Conservation (phyloP, 2,329 filamentous ascomycete genomes). For the Fusarium verrucosum region DNA sequence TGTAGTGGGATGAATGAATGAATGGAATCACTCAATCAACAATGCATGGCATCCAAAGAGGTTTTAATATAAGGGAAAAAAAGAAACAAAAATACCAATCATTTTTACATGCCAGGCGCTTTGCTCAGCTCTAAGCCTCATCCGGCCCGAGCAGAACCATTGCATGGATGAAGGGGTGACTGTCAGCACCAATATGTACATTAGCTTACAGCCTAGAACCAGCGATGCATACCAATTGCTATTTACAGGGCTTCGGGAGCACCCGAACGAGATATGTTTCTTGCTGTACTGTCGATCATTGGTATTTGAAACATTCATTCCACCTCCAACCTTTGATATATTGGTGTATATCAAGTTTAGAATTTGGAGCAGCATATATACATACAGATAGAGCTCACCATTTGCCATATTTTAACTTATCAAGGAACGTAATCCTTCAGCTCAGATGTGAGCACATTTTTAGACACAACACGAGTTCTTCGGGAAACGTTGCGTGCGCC, state of each 20-base stretch:
- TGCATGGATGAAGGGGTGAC: constrained; percentile 22
- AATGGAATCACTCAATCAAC: neutral
- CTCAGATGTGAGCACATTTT: neutral
- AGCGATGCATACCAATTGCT: constrained; percentile 5
- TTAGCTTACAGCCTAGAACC: constrained; percentile 23
- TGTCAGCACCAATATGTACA: constrained; percentile 26
- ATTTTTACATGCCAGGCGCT: constrained; percentile 18
- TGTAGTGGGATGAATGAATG: neutral
- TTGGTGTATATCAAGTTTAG: neutral
- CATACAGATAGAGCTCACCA: neutral
- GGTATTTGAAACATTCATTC: constrained; percentile 7
- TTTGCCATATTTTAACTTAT: neutral
- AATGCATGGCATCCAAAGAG: neutral
- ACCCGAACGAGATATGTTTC: constrained; percentile 15
- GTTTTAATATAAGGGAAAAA: constrained; percentile 9
- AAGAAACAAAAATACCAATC: neutral
- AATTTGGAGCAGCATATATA: neutral
- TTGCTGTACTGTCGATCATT: neutral
- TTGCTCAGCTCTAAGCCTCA: constrained; percentile 28
- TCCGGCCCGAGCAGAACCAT: constrained; percentile 25
- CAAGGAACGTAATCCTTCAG: constrained; percentile 1
- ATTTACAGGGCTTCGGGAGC: constrained; percentile 25
- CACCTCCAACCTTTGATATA: neutral
- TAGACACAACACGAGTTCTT: no score
- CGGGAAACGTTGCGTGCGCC: no score